A percentile compares a stretch with the other conserved stretches of the same genome.
Conservation (phyloP, 2,329 filamentous ascomycete species). For the Sclerotinia trifoliorum region DNA sequence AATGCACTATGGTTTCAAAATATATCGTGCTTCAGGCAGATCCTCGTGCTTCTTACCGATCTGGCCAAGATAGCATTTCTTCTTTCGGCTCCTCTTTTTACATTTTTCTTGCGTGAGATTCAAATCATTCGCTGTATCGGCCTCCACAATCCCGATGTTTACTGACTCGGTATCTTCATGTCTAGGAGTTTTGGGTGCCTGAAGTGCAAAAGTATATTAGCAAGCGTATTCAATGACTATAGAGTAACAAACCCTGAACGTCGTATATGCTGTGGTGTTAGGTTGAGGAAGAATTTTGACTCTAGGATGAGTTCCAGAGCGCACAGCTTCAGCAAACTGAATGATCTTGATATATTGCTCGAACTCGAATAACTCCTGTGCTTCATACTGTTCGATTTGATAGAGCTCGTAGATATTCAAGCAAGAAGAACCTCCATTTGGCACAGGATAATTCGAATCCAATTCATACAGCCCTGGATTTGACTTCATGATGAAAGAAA, state of each 20-base stretch:
- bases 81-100: not conserved
- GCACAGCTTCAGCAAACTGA: constrained; percentile 13
- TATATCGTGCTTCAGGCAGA: not conserved
- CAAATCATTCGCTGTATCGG: not conserved
- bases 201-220: not conserved
- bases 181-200: not conserved
- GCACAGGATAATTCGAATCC: too few relatives aligned
- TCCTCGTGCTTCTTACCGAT: too few relatives aligned
- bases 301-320: constrained; percentile 13
- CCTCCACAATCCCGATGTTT: not conserved
- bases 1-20: too few relatives aligned
- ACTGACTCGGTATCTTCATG: too few relatives aligned
- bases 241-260: not conserved
- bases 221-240: too few relatives aligned
- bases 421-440: not conserved
- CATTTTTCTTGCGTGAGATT: not conserved
- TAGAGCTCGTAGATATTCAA: not conserved
- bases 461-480: too few relatives aligned
- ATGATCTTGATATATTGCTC: constrained; percentile 17
- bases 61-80: not conserved
- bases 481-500: constrained; percentile 14
- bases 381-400: not conserved
- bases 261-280: not conserved
- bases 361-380: constrained; percentile 1
- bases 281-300: not conserved